phyloP scores from a whole-genome alignment of 202 grass and related monocot species.

The Tripidium arundinaceum region DNA sequence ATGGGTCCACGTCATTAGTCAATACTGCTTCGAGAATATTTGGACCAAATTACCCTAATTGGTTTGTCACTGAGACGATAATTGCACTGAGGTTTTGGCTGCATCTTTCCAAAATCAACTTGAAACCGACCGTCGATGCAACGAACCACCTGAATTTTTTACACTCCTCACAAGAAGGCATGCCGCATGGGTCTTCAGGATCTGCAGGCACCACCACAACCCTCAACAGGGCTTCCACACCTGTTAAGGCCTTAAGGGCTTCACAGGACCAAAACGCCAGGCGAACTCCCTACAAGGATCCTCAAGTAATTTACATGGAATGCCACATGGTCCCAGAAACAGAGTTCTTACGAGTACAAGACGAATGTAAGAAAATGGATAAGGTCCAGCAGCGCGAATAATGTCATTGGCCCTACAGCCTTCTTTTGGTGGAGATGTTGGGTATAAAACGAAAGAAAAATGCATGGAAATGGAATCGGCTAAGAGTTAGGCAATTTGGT shows the following conservation, averaged over 20 bases:
- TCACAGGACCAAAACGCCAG: neutral
- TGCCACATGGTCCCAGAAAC: conserved; percentile 8
- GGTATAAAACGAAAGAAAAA: conserved; percentile 47
- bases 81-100: neutral
- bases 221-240: too few relatives aligned
- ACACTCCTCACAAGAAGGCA: neutral
- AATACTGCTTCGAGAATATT: neutral
- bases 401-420: conserved; percentile 4
- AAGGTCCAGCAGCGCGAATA: conserved; percentile 29
- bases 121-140: neutral
- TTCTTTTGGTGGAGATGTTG: conserved; percentile 29
- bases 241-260: neutral
- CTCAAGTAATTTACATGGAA: conserved; percentile 27
- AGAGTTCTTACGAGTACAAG: conserved; percentile 19
- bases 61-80: neutral
- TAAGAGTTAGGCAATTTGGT: conserved; percentile 56
- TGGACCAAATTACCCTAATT: neutral
- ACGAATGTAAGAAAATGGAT: neutral
- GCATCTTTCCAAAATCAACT: neutral
- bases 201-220: neutral
- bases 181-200: neutral
- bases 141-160: neutral
- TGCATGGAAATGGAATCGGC: conserved; percentile 20
- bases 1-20: neutral
- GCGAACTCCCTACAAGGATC: neutral